Percentiles rank a stretch among this genome's conserved stretches.
phyloP scores from a whole-genome alignment of 805 yeast species.

The Babjeviella inositovora region DNA sequence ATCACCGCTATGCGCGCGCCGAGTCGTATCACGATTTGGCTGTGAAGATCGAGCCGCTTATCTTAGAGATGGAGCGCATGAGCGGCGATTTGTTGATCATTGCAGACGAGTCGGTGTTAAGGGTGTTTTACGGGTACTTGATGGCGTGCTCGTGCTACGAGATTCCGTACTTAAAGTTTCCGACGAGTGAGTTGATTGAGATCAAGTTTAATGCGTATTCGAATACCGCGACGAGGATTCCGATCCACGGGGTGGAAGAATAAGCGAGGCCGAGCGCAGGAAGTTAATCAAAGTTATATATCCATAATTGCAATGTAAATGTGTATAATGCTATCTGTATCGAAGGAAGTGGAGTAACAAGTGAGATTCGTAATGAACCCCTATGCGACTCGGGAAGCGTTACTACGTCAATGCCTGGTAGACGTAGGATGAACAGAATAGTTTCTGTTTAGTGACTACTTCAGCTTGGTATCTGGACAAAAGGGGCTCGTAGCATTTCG shows the following conservation, averaged over 20 bases:
- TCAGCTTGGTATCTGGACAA: too few relatives aligned
- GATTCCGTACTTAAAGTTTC: slow-evolving; percentile 67
- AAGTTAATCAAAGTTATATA: too few relatives aligned
- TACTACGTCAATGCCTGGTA: too few relatives aligned
- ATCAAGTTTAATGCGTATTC: slow-evolving; percentile 77
- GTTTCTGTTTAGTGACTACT: too few relatives aligned
- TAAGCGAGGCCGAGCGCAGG: too few relatives aligned
- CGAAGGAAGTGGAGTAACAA: too few relatives aligned
- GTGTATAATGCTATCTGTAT: too few relatives aligned
- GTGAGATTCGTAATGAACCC: too few relatives aligned
- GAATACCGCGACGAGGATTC: slow-evolving; percentile 44
- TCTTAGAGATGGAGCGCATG: slow-evolving; percentile 87
- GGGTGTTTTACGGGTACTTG: slow-evolving; percentile 85
- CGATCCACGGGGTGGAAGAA: slow-evolving; percentile 14
- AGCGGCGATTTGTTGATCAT: slow-evolving; percentile 76
- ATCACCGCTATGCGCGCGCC: slow-evolving; percentile 79
- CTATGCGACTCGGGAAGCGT: too few relatives aligned
- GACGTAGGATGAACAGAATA: too few relatives aligned
- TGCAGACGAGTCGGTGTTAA: slow-evolving; percentile 82
- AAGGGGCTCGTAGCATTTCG: too few relatives aligned
- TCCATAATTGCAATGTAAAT: too few relatives aligned
- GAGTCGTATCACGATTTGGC: slow-evolving; percentile 96
- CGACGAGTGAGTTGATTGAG: slow-evolving; percentile 74
- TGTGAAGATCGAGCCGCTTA: slow-evolving; percentile 80
- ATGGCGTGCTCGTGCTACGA: slow-evolving; percentile 85